Evolutionary conservation across 352 stramenopile species (phyloP), one percentile per base, ranked within the genome.

Genomic region (Phytopythium litorale): DNA sequence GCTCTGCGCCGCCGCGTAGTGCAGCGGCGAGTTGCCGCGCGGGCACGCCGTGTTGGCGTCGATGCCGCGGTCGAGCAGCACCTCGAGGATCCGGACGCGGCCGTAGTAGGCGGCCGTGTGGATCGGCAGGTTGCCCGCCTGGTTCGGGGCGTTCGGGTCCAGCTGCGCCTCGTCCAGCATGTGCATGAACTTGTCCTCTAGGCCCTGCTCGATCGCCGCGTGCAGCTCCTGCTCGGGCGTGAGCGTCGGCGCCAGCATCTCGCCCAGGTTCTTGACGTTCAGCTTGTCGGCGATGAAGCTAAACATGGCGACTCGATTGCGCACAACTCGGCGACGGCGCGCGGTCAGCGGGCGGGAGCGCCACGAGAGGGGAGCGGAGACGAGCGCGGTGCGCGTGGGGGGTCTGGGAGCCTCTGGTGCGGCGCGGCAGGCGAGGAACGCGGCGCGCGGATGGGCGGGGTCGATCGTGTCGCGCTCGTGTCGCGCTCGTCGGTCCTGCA

Each of bases 251-350:
- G 88, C 88, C 65, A 96, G 68, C 60, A 95, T 79, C 78, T 95
- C 84, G 59, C 85, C 88, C 70, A 96, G 60, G 63, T 91, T 92
- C 73, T 93, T 94, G 53, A 96, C 84, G 48, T 96, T 96, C 65
- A 95, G 81, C 69, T 92, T 92, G 63, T 96, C 87, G 33, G 85
- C 87, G 56, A 96, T 82, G 74, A 82, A 96, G 62, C 81, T 88
- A 62, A 96, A 96, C 88, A 96, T 96, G 40, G 58, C n/a, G 53
- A 38, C 48, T 35, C 15, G n/a, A 53, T 5, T 11, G 25, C 46
- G 23, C 46, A n/a, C 5, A n/a, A 30, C 23, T 25, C 46, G 46
- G 46, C 46, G 18, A 33, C 46, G 46, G 23, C 23, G 46, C 21
- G 8, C 15, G 5, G 21, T 53, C 15, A 30, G 46, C 21, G 13